Evolutionary conservation across 208 protist species (phyloP), one percentile per base, ranked within the genome.

Genomic region (Wallacemonas sp.): DNA sequence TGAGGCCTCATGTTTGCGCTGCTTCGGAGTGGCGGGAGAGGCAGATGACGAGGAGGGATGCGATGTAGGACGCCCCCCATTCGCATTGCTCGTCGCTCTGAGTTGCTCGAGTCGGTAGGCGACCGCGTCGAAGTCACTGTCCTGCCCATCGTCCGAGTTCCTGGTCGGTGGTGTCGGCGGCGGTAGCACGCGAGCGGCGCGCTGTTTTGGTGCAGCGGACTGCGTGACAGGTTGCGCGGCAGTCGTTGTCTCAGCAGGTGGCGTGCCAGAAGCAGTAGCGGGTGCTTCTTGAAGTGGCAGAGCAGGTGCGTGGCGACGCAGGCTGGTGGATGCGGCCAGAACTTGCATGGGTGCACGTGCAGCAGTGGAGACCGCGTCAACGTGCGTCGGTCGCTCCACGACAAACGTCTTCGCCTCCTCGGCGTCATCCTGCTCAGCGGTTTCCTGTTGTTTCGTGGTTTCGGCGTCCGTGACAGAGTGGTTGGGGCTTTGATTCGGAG

Each of bases 281-380:
- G 6, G 36, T 41, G 36, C 36, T 41, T 56, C 48, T 33, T 56
- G 48, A 56, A 56, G 48, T 36, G 48, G 48, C 23, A 56, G 48
- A 16, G 19, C 48, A 5, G 48, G 48, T n/a, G 48, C 27, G 27
- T 11, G 6, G 0, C 48, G 48, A 33, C 48, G 48, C 27, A 56
- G 27, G 12, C 21, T 33, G 12, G 27, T 23, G 1, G 48, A 56
- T 4, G 48, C 24, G 8, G 48, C 24, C 27, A 56, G 48, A 5
- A 56, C 27, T 34, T 56, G 48, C 19, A 34, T n/a, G 6, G 48
- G 48, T 33, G 5, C 44, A 49, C 19, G 4, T 23, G 44, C 36
- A 41, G 9, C 9, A 6, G 36, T 14, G 36, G n/a, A n/a, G n/a
- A n/a, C n/a, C n/a, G 36, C 36, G 9, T 6, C 36, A 41, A 6